These are phyloP conservation scores for Aspergillus conjunctus DNA, from an alignment of 495 filamentous ascomycete genomes.

Conservation along the genomic window DNA sequence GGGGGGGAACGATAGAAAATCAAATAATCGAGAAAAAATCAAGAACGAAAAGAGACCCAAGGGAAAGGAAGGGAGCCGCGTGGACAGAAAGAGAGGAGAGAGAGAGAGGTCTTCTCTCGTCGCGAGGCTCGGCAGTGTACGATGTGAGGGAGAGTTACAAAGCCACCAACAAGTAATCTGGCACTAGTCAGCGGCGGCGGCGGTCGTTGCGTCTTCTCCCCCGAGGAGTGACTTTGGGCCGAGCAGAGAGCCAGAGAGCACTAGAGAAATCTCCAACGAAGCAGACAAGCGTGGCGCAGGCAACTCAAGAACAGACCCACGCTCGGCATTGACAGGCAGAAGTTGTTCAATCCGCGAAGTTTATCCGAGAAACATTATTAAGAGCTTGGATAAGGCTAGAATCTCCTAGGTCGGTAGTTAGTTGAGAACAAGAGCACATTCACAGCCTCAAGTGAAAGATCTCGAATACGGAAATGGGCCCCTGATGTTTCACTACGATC, in stretches of 20 bases:
- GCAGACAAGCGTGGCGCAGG: slow-evolving; percentile 22
- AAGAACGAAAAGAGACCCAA: slow-evolving; percentile 16
- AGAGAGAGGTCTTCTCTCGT: slow-evolving; percentile 1
- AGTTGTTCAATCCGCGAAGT: slow-evolving; percentile 3
- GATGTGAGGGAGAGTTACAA: slow-evolving; percentile 4
- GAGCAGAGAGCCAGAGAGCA: no score
- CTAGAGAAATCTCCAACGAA: no score
- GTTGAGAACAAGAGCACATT: neutral
- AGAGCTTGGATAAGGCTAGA: no score
- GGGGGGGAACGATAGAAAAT: slow-evolving; percentile 13
- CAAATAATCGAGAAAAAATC: slow-evolving; percentile 14
- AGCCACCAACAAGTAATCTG: neutral
- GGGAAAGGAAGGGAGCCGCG: neutral
- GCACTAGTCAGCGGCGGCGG: neutral
- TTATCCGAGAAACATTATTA: slow-evolving; percentile 6
- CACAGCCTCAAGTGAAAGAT: neutral
- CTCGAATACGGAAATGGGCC: neutral
- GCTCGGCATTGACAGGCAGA: slow-evolving; percentile 21
- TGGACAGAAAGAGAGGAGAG: slow-evolving; percentile 5
- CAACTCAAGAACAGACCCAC: slow-evolving; percentile 14
- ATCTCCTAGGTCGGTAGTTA: no score
- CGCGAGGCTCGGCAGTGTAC: neutral
- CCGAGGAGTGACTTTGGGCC: slow-evolving; percentile 12
- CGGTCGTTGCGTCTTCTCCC: slow-evolving; percentile 3
- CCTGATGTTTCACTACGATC: neutral